These are phyloP conservation scores for Davidsoniella virescens DNA, from an alignment of 2,329 filamentous ascomycete species.

Conservation along the genomic window DNA sequence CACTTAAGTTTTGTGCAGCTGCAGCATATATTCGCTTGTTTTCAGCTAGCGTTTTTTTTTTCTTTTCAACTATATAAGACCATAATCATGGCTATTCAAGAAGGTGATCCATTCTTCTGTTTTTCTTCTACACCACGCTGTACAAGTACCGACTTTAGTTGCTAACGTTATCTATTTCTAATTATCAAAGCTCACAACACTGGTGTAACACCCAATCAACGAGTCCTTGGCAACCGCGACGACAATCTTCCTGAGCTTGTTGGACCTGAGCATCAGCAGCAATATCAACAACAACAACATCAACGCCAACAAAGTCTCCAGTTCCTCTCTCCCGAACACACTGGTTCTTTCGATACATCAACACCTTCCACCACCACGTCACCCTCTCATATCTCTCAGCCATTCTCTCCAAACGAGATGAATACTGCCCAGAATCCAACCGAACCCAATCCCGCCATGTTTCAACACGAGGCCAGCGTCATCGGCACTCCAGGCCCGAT, in stretches of 20 bases:
- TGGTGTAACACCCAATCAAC: no score
- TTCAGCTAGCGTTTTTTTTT: no score
- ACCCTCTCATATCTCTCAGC: not conserved
- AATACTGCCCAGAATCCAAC: not conserved
- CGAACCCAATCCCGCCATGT: not conserved
- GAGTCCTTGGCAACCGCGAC: not conserved
- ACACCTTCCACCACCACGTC: not conserved
- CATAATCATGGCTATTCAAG: no score
- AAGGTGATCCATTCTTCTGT: no score
- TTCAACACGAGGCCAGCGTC: not conserved
- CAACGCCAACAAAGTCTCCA: not conserved
- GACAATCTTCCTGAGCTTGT: conserved; percentile 4
- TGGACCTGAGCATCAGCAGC: no score
- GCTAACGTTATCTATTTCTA: no score
- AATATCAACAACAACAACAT: not conserved
- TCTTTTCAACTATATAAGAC: no score
- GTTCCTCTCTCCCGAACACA: not conserved
- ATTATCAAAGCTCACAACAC: no score
- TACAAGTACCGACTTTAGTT: no score
- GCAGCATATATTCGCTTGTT: no score
- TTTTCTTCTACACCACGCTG: no score
- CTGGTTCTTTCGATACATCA: not conserved
- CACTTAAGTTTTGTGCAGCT: no score
- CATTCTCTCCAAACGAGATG: not conserved
- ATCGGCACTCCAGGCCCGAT: not conserved